Evolutionary conservation across 176 grass and related monocot genomes (phyloP).

Genomic region (Rhynchospora tenuis): DNA sequence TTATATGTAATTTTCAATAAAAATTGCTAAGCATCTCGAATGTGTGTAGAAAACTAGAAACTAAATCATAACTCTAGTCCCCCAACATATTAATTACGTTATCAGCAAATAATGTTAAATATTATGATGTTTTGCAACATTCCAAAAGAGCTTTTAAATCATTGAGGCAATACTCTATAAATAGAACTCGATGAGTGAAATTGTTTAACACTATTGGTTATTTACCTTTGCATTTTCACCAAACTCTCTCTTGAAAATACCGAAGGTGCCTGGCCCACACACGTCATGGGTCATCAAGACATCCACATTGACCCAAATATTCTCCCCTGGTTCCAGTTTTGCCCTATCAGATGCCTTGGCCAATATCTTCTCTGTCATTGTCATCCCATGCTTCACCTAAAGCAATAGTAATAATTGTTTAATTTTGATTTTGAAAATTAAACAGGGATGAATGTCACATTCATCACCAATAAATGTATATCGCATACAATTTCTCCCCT

Average conservation of each 20-base stretch:
- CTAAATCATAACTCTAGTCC: too few species aligned
- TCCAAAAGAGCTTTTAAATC: background rate
- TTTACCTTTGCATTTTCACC: slow-evolving; percentile 62
- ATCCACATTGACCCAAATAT: slow-evolving; percentile 92
- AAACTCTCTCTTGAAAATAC: slow-evolving; percentile 85
- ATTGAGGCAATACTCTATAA: background rate
- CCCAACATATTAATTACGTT: background rate
- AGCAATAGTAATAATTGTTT: background rate
- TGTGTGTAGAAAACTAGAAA: too few species aligned
- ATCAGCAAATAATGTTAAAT: background rate
- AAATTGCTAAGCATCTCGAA: too few species aligned
- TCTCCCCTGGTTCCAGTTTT: slow-evolving; percentile 72
- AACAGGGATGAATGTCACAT: background rate
- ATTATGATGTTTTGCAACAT: background rate
- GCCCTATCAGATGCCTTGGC: slow-evolving; percentile 64
- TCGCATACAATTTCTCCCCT: background rate
- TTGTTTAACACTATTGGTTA: background rate
- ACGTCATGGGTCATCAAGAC: slow-evolving; percentile 97
- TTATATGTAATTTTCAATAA: too few species aligned
- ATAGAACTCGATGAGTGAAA: background rate
- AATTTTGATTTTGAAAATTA: background rate
- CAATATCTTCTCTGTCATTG: slow-evolving; percentile 97
- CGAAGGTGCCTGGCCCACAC: slow-evolving; percentile 59
- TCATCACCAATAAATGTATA: background rate
- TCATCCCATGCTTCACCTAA: slow-evolving; percentile 74